Evolutionary conservation across 495 filamentous ascomycete genomes (phyloP).

Genomic region (Penicillium cosmopolitanum): DNA sequence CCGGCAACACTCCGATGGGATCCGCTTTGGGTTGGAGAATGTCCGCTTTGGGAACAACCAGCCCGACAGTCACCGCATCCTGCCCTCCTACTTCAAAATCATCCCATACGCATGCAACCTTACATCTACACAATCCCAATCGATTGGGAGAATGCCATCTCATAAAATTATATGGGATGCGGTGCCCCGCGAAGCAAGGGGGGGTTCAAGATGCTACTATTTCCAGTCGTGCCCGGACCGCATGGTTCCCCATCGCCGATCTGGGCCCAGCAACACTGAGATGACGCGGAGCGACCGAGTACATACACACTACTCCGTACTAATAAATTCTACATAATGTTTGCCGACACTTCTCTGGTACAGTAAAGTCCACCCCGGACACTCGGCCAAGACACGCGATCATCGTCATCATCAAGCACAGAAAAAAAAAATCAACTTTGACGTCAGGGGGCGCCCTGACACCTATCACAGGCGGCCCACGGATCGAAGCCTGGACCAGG

Average conservation of each 20-base stretch:
- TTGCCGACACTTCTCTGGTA: not conserved
- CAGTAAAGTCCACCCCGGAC: not conserved
- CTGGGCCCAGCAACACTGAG: not conserved
- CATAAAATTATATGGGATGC: conserved; percentile 10
- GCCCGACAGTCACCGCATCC: not conserved
- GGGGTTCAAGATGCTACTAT: conserved; percentile 4
- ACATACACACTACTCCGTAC: not conserved
- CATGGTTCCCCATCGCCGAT: conserved; percentile 27
- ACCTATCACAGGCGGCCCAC: conserved; percentile 4
- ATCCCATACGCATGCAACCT: conserved; percentile 19
- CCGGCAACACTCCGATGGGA: conserved; percentile 12
- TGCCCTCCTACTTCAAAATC: not conserved
- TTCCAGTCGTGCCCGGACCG: conserved; percentile 15
- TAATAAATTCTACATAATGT: not conserved
- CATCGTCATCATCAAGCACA: not conserved
- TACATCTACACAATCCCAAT: conserved; percentile 15
- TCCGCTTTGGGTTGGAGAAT: conserved; percentile 11
- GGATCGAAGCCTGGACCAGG: conserved; percentile 15
- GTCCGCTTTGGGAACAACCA: conserved; percentile 20
- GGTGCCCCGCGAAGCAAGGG: conserved; percentile 32
- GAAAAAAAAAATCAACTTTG: conserved; percentile 1
- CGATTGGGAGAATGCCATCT: conserved; percentile 7
- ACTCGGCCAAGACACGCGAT: conserved; percentile 6
- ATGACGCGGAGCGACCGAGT: not conserved
- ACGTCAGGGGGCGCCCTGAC: conserved; percentile 7